Percentiles rank a stretch among this genome's conserved stretches.
Evolutionary conservation across 441 rosid genomes (phyloP).

Genomic region (Jatropha podagrica): DNA sequence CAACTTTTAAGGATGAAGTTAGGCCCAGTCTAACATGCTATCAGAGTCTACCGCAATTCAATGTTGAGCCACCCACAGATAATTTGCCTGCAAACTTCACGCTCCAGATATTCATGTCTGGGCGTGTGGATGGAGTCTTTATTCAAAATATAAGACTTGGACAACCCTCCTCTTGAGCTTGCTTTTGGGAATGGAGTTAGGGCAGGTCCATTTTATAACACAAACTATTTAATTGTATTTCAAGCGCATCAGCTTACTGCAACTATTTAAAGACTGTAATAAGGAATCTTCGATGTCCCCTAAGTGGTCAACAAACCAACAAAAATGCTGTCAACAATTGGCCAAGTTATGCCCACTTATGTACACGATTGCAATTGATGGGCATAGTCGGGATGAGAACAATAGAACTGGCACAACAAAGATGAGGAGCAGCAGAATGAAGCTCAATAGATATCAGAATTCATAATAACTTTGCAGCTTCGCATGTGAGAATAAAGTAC

Average conservation of each 20-base stretch:
- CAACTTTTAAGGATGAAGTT: too few relatives aligned
- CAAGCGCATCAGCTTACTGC: background rate
- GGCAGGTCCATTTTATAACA: too few relatives aligned
- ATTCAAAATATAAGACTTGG: too few relatives aligned
- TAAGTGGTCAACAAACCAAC: background rate
- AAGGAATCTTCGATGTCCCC: background rate
- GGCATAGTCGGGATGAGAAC: background rate
- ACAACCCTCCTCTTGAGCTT: too few relatives aligned
- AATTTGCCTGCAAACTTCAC: too few relatives aligned
- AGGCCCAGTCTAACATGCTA: too few relatives aligned
- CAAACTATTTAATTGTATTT: too few relatives aligned
- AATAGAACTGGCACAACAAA: background rate
- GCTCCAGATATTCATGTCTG: too few relatives aligned
- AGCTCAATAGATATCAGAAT: background rate
- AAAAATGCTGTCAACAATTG: background rate
- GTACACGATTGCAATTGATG: background rate
- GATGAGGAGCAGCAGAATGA: background rate
- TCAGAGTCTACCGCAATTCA: too few relatives aligned
- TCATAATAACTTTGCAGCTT: background rate
- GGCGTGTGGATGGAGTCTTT: too few relatives aligned
- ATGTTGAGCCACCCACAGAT: too few relatives aligned
- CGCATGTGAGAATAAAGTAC: background rate
- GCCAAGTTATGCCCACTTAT: background rate
- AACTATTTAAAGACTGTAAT: background rate
- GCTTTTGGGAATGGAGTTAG: too few relatives aligned